phyloP scores from a whole-genome alignment of 129 eudicot genomes.

The Artemisia annua region DNA sequence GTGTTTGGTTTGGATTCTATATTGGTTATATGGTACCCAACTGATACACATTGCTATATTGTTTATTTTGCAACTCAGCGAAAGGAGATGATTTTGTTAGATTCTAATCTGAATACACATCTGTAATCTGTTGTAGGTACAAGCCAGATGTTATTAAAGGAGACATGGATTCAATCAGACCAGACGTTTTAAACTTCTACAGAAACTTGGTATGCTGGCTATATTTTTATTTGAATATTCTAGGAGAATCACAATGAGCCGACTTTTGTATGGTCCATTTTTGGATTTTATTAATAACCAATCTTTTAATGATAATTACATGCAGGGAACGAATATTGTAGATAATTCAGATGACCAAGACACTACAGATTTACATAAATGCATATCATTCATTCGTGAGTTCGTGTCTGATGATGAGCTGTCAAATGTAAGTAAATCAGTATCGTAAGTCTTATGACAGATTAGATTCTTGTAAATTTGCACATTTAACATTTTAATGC shows the following conservation, averaged over 20 bases:
- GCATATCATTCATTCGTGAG: constrained; percentile 59
- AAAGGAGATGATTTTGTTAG: background rate
- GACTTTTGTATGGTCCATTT: background rate
- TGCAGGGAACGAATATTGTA: constrained; percentile 76
- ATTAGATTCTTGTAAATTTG: background rate
- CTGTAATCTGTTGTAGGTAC: constrained; percentile 51
- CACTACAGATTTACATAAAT: constrained; percentile 92
- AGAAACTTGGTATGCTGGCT: constrained; percentile 45
- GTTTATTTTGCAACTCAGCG: background rate
- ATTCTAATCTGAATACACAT: background rate
- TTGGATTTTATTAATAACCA: background rate
- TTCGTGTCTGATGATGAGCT: constrained; percentile 41
- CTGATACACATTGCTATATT: background rate
- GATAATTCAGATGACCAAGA: constrained; percentile 92
- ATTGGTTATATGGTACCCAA: constrained; percentile 1
- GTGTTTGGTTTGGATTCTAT: background rate
- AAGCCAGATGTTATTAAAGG: constrained; percentile 90
- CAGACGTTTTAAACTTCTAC: constrained; percentile 70
- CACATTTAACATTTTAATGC: background rate
- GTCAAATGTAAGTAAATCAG: constrained; percentile 50
- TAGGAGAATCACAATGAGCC: background rate
- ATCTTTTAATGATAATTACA: background rate
- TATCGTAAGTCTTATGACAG: constrained; percentile 11
- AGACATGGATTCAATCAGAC: constrained; percentile 88
- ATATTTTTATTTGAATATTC: background rate